These are phyloP conservation scores for Saturnispora halmiae DNA, from an alignment of 805 yeast species.

Conservation along the genomic window DNA sequence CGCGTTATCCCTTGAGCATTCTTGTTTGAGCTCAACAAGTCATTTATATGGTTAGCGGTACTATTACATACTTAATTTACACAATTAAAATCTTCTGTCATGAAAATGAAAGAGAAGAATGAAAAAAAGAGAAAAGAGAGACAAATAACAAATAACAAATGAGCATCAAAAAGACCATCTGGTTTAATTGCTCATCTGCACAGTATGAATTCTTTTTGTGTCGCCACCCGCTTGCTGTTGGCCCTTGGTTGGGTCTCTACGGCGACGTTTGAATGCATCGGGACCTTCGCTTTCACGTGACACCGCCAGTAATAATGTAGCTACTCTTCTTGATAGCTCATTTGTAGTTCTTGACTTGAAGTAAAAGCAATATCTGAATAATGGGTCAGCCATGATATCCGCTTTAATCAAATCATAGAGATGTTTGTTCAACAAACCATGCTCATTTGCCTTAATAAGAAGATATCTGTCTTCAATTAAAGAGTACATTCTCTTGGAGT, in stretches of 20 bases:
- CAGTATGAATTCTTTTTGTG: background rate
- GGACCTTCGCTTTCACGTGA: conserved; percentile 64
- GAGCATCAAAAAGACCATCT: too few species aligned
- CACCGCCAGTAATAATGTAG: conserved; percentile 56
- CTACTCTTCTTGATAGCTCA: conserved; percentile 62
- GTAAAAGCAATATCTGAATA: conserved; percentile 68
- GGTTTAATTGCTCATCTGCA: background rate
- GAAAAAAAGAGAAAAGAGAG: background rate
- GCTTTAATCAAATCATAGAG: conserved; percentile 57
- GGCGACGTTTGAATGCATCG: conserved; percentile 42
- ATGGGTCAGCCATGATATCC: conserved; percentile 49
- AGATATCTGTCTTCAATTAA: conserved; percentile 64
- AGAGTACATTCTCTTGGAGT: conserved; percentile 65
- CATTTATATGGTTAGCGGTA: too few species aligned
- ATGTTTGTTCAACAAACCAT: conserved; percentile 53
- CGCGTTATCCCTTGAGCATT: too few species aligned
- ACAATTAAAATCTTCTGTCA: too few species aligned
- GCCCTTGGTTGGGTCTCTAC: conserved; percentile 11
- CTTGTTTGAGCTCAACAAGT: too few species aligned
- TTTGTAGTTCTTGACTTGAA: conserved; percentile 61
- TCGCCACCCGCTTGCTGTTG: conserved; percentile 11
- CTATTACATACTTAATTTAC: too few species aligned
- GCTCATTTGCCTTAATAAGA: conserved; percentile 49
- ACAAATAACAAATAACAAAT: too few species aligned
- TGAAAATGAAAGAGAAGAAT: too few species aligned